Evolutionary conservation across 768 basidiomycete species (phyloP).

Genomic region (Psilocybe sp.): DNA sequence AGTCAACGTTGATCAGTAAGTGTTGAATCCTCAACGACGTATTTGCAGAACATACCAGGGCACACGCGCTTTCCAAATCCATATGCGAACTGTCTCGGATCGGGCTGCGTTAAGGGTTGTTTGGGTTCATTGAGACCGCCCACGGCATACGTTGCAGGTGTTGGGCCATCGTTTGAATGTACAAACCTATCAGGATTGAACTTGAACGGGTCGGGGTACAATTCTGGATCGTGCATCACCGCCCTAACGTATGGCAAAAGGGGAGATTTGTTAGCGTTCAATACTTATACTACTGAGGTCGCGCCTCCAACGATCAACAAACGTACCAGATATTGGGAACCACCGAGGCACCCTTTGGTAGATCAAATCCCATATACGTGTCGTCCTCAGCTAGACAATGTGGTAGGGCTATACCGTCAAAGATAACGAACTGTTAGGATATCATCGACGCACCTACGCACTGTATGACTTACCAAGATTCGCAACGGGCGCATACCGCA

Average conservation of each 20-base stretch:
- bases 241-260: slow-evolving; percentile 19
- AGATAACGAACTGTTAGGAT: neutral
- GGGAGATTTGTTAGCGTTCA: too few relatives aligned
- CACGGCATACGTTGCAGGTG: too few relatives aligned
- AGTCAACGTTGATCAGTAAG: neutral
- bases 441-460: neutral
- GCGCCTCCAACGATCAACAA: too few relatives aligned
- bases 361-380: slow-evolving; percentile 37
- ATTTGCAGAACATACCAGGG: slow-evolving; percentile 12
- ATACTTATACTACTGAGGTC: too few relatives aligned
- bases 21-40: neutral
- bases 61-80: slow-evolving; percentile 21
- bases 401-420: slow-evolving; percentile 20
- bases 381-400: slow-evolving; percentile 35
- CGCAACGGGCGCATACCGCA: slow-evolving; percentile 14
- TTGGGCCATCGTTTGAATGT: too few relatives aligned
- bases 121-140: too few relatives aligned
- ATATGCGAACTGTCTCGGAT: slow-evolving; percentile 18
- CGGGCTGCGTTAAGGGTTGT: slow-evolving; percentile 7
- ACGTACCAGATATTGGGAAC: slow-evolving; percentile 31
- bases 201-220: slow-evolving; percentile 27
- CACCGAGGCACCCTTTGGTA: slow-evolving; percentile 37
- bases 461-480: neutral
- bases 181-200: slow-evolving; percentile 34
- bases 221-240: slow-evolving; percentile 26